Percentiles rank a stretch among this genome's conserved stretches.
These are phyloP conservation scores for Cladobotryum protrusum DNA, from an alignment of 2,329 filamentous ascomycete species.

Conservation along the genomic window DNA sequence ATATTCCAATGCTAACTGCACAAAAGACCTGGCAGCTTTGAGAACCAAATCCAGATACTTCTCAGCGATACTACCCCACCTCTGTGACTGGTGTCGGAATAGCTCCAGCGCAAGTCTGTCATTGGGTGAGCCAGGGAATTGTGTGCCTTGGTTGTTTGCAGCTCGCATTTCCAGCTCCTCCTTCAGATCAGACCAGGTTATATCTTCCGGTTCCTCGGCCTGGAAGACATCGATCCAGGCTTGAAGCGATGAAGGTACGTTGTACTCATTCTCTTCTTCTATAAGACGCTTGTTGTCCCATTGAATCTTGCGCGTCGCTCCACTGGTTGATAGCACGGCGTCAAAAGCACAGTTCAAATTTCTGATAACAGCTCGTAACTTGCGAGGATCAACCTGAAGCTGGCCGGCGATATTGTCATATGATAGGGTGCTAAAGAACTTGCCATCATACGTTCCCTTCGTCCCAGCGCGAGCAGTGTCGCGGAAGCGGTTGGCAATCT, in stretches of 20 bases:
- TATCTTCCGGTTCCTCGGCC: conserved; percentile 21
- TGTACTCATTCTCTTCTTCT: not conserved
- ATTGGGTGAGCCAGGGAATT: conserved; percentile 34
- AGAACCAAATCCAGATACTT: conserved; percentile 29
- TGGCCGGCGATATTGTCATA: not conserved
- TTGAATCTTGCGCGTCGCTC: conserved; percentile 15
- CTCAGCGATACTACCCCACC: conserved; percentile 33
- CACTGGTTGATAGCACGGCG: conserved; percentile 20
- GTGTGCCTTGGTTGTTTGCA: conserved; percentile 32
- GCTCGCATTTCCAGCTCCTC: conserved; percentile 26
- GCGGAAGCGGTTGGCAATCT: conserved; percentile 32
- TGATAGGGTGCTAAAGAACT: conserved; percentile 29
- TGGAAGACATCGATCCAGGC: conserved; percentile 8
- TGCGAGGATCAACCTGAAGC: conserved; percentile 7
- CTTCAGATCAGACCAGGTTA: conserved; percentile 16
- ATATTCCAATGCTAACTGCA: conserved; percentile 30
- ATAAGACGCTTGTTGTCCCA: not conserved
- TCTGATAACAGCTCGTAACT: conserved; percentile 25
- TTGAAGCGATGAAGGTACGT: not conserved
- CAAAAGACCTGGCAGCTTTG: conserved; percentile 27
- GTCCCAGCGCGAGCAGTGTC: conserved; percentile 22
- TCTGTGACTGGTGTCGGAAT: conserved; percentile 33
- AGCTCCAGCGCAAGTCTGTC: conserved; percentile 30
- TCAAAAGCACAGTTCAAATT: conserved; percentile 27
- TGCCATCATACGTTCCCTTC: conserved; percentile 24